Evolutionary conservation across 2,329 filamentous ascomycete genomes (phyloP), one percentile per base, ranked within the genome.

Genomic region (Arthrinium puccinioides): DNA sequence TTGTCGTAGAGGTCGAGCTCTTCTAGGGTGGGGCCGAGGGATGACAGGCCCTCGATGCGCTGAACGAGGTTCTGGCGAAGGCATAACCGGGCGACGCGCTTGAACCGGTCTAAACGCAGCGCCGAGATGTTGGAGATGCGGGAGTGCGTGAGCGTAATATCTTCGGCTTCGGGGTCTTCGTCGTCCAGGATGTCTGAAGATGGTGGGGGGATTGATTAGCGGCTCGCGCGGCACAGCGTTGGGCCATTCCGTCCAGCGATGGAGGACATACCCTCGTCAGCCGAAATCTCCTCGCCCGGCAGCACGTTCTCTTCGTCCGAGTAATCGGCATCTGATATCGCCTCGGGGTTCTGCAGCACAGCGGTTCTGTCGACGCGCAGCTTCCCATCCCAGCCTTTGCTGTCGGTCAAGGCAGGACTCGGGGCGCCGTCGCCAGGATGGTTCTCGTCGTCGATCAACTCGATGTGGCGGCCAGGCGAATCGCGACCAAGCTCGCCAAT

Each of bases 1-100:
- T 98, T 98, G 64, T 98, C 92, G 67, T 98, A 98, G 42, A 98
- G 74, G 53, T 98, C 92, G 35, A 98, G 74, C 42, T 98, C 92
- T 52, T 77, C 66, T 27, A 98, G 67, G 1, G 79, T 86, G 3
- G 66, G 56, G 23, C 78, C 79, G 37, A 94, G 64, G 24, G 62
- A 62, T 4, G 73, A 68, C 5, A 95, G 79, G 8, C 90, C 80
- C 21, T 87, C 79, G 58, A 97, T 85, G 33, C 79, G 69, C 45
- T 84, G 73, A 56, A 98, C 92, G 48, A 78, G 76, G 60, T 98
- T 98, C 59, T 98, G 90, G 33, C 92, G 87, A 15, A 98, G 80
- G 57, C 90, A 96, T 49, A 98, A 67, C 52, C 84, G 81, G 54
- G 73, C 69, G 19, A 88, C 72, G 38, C 85, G 76, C 41, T 70